Evolutionary conservation across 768 basidiomycete genomes (phyloP).

Genomic region (Phlegmacium glaucopus): DNA sequence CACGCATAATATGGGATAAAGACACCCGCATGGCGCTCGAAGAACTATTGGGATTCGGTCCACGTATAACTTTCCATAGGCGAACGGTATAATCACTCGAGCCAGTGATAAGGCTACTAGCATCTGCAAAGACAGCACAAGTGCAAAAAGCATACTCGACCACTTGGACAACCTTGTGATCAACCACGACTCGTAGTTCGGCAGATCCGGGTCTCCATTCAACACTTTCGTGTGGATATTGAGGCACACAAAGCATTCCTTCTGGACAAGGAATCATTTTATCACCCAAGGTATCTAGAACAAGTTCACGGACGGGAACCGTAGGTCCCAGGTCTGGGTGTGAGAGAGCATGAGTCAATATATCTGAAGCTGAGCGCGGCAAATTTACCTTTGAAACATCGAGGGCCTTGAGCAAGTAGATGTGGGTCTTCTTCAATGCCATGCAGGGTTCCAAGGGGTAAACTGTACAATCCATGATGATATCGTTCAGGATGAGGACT

Average conservation of each 20-base stretch:
- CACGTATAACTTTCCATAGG: slow-evolving; percentile 65
- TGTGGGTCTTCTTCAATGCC: slow-evolving; percentile 86
- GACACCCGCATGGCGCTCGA: slow-evolving; percentile 20
- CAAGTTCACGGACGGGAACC: slow-evolving; percentile 46
- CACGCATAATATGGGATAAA: slow-evolving; percentile 74
- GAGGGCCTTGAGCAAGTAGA: slow-evolving; percentile 53
- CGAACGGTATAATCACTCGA: slow-evolving; percentile 80
- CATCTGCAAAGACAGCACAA: slow-evolving; percentile 78
- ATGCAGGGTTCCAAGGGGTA: slow-evolving; percentile 68
- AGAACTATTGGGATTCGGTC: slow-evolving; percentile 20
- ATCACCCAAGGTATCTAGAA: slow-evolving; percentile 55
- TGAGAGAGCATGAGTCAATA: not conserved
- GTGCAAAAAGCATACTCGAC: slow-evolving; percentile 71
- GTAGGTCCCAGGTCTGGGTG: slow-evolving; percentile 44
- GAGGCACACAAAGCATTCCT: slow-evolving; percentile 55
- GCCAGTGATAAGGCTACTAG: slow-evolving; percentile 72
- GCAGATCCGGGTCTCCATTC: slow-evolving; percentile 59
- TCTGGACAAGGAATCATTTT: slow-evolving; percentile 57
- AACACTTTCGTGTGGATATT: slow-evolving; percentile 62
- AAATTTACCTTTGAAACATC: slow-evolving; percentile 52
- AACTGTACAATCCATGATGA: slow-evolving; percentile 64
- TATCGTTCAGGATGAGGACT: slow-evolving; percentile 73
- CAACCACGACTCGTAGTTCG: slow-evolving; percentile 60
- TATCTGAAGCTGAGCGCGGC: not conserved
- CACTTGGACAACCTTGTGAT: slow-evolving; percentile 70